phyloP scores from a whole-genome alignment of 1,284 basidiomycete genomes.

The Prillingera fragicola region DNA sequence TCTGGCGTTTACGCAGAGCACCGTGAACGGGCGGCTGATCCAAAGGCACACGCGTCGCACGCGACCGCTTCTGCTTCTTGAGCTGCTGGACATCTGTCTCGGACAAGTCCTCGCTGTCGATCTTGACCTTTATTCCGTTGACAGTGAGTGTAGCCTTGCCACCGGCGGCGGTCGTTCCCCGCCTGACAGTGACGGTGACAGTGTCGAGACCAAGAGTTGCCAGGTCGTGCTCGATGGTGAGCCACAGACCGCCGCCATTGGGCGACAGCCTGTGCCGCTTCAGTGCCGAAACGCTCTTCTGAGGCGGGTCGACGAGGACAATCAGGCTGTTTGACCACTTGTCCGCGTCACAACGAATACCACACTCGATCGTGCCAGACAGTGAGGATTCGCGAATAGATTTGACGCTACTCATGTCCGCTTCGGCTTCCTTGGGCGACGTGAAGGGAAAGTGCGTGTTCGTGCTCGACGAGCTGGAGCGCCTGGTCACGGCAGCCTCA shows the following conservation, averaged over 20 bases:
- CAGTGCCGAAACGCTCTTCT: slow-evolving; percentile 74
- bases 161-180: slow-evolving; percentile 55
- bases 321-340: slow-evolving; percentile 83
- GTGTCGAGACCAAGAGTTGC: slow-evolving; percentile 69
- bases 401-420: too few species aligned
- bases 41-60: slow-evolving; percentile 78
- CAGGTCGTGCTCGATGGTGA: slow-evolving; percentile 84
- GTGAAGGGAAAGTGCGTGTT: slow-evolving; percentile 38
- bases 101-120: slow-evolving; percentile 86
- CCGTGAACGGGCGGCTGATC: slow-evolving; percentile 82
- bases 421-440: too few species aligned
- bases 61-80: slow-evolving; percentile 76
- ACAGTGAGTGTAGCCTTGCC: slow-evolving; percentile 69
- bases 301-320: slow-evolving; percentile 90
- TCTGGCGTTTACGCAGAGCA: slow-evolving; percentile 55
- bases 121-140: slow-evolving; percentile 77
- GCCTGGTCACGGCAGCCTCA: slow-evolving; percentile 59
- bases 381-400: too few species aligned
- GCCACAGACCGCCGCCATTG: slow-evolving; percentile 91
- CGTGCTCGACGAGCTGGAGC: slow-evolving; percentile 47
- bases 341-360: slow-evolving; percentile 88
- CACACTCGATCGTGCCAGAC: slow-evolving; percentile 66
- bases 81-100: slow-evolving; percentile 83
- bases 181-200: slow-evolving; percentile 61
- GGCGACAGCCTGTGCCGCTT: slow-evolving; percentile 79